Conservation (phyloP, 495 filamentous ascomycete species). For the Daldinia grandis region DNA sequence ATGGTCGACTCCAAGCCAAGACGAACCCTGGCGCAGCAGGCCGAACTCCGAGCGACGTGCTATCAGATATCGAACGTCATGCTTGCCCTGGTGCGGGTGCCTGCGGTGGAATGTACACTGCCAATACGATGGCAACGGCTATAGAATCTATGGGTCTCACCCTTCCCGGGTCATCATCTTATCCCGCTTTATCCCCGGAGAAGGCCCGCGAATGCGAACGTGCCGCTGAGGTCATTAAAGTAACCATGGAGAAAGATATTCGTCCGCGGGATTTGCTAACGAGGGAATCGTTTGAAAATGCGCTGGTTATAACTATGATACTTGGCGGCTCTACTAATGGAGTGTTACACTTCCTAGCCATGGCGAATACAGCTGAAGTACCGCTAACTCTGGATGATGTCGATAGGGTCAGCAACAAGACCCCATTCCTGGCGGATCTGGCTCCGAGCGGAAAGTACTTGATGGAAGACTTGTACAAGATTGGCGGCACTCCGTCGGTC, state of each 20-base stretch:
- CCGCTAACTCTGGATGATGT: slow-evolving; percentile 87
- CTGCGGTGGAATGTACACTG: slow-evolving; percentile 98
- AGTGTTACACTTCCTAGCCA: slow-evolving; percentile 93
- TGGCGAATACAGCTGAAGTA: slow-evolving; percentile 89
- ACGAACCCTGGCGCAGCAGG: slow-evolving; percentile 46
- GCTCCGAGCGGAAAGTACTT: slow-evolving; percentile 87
- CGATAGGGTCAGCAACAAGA: slow-evolving; percentile 85
- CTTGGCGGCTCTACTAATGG: slow-evolving; percentile 92
- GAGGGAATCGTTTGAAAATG: slow-evolving; percentile 89
- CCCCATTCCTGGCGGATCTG: slow-evolving; percentile 93
- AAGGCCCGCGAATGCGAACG: slow-evolving; percentile 93
- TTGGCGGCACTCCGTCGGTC: slow-evolving; percentile 90
- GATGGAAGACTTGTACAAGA: slow-evolving; percentile 95
- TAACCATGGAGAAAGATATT: slow-evolving; percentile 87
- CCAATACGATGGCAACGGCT: slow-evolving; percentile 96
- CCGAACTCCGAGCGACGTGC: slow-evolving; percentile 74
- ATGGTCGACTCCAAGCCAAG: slow-evolving; percentile 67
- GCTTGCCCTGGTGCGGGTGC: slow-evolving; percentile 91
- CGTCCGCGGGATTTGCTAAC: slow-evolving; percentile 85
- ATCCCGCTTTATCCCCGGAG: slow-evolving; percentile 83
- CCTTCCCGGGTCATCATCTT: slow-evolving; percentile 89
- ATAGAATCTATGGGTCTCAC: slow-evolving; percentile 96
- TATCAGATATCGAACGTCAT: slow-evolving; percentile 85
- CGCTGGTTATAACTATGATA: slow-evolving; percentile 90
- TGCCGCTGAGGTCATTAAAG: slow-evolving; percentile 83